phyloP scores from a whole-genome alignment of 768 basidiomycete genomes.

The Rhodotorula graminis region DNA sequence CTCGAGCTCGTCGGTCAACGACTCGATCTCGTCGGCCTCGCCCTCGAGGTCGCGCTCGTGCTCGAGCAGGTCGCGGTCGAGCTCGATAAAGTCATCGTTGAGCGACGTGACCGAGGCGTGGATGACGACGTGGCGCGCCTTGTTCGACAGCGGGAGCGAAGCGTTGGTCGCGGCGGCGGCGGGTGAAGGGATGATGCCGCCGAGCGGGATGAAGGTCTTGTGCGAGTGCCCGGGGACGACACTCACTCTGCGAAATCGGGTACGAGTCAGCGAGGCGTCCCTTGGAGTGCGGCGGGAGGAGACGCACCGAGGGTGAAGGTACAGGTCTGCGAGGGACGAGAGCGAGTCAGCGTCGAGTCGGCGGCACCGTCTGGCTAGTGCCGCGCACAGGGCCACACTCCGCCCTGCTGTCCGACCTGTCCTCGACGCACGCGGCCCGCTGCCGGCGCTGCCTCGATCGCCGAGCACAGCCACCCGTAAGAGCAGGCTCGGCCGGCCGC shows the following conservation, averaged over 20 bases:
- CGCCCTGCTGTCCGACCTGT: no score
- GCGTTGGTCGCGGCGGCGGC: not conserved
- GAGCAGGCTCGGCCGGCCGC: not conserved
- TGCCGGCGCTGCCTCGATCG: no score
- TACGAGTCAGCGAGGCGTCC: not conserved
- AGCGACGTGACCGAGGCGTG: slow-evolving; percentile 33
- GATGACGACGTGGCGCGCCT: slow-evolving; percentile 27
- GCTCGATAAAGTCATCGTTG: slow-evolving; percentile 35
- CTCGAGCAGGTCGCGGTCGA: slow-evolving; percentile 40
- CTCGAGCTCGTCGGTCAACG: slow-evolving; percentile 24
- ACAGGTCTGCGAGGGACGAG: slow-evolving; percentile 34
- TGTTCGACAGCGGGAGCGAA: not conserved
- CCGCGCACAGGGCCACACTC: no score
- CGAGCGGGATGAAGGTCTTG: slow-evolving; percentile 41
- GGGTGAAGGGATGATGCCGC: slow-evolving; percentile 19
- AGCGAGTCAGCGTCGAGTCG: not conserved
- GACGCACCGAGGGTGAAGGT: slow-evolving; percentile 39
- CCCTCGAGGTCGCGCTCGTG: slow-evolving; percentile 27
- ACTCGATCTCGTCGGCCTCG: slow-evolving; percentile 13
- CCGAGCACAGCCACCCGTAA: not conserved
- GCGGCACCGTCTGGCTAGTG: no score
- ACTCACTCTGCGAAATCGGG: slow-evolving; percentile 5
- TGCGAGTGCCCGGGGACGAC: slow-evolving; percentile 41
- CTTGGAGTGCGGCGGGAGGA: no score
- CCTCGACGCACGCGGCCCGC: no score